phyloP scores from a whole-genome alignment of 495 filamentous ascomycete species.

The Cercophora sp. region DNA sequence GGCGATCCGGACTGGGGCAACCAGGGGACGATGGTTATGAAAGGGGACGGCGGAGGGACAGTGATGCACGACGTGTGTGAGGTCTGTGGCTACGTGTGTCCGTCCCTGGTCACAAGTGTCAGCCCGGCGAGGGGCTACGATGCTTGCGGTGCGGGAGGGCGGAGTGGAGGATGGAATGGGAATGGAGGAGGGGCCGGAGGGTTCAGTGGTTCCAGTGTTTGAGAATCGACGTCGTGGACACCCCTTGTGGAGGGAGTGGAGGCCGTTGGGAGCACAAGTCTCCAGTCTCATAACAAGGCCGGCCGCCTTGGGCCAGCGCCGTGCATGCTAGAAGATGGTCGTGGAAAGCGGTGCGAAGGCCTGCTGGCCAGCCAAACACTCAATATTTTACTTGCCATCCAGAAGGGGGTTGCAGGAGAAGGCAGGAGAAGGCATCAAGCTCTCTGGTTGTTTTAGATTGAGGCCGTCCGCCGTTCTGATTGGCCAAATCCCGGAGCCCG shows the following conservation, averaged over 20 bases:
- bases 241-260: slow-evolving; percentile 27
- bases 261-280: slow-evolving; percentile 11
- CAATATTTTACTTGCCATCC: slow-evolving; percentile 14
- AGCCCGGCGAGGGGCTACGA: slow-evolving; percentile 6
- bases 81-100: slow-evolving; percentile 28
- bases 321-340: slow-evolving; percentile 9
- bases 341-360: slow-evolving; percentile 7
- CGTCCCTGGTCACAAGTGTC: slow-evolving; percentile 25
- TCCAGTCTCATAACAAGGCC: slow-evolving; percentile 5
- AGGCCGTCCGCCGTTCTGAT: slow-evolving; percentile 13
- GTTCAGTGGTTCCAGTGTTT: slow-evolving; percentile 33
- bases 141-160: background rate
- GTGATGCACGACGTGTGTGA: slow-evolving; percentile 30
- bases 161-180: too few species aligned
- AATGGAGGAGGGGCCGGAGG: slow-evolving; percentile 9
- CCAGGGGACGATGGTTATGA: slow-evolving; percentile 19
- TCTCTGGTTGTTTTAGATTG: slow-evolving; percentile 31
- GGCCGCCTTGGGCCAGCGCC: slow-evolving; percentile 6
- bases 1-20: slow-evolving; percentile 10
- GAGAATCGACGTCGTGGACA: slow-evolving; percentile 30
- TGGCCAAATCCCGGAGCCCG: slow-evolving; percentile 21
- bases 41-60: slow-evolving; percentile 23
- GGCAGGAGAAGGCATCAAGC: slow-evolving; percentile 17
- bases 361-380: slow-evolving; percentile 6
- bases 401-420: too few species aligned